Conservation (phyloP, 306 rosid genomes). For the Astragalus membranaceus region DNA sequence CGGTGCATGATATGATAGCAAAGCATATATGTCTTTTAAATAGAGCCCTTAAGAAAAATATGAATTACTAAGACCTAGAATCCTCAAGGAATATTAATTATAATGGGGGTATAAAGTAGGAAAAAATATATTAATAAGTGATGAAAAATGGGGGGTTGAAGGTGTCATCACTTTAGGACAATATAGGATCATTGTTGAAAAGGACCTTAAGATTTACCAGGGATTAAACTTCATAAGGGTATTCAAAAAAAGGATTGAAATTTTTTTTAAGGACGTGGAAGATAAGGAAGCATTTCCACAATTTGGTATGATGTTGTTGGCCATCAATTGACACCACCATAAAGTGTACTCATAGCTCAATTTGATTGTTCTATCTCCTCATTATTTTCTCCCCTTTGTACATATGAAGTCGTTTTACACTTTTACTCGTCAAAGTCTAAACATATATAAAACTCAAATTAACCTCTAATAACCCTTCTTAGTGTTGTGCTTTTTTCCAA, state of each 20-base stretch:
- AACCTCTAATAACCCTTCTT: neutral
- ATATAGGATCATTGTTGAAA: conserved; percentile 41
- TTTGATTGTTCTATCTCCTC: conserved; percentile 15
- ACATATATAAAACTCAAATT: conserved; percentile 3
- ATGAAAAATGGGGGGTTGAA: conserved; percentile 17
- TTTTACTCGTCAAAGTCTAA: neutral
- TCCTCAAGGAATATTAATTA: neutral
- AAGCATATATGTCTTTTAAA: conserved; percentile 23
- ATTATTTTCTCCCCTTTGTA: neutral
- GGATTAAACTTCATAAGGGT: conserved; percentile 7
- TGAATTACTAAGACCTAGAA: neutral
- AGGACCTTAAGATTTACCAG: conserved; percentile 5
- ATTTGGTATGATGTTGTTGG: conserved; percentile 64
- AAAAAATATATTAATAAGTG: conserved; percentile 6
- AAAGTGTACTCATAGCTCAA: conserved; percentile 50
- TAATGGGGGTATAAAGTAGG: conserved; percentile 7
- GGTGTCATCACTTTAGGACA: conserved; percentile 44
- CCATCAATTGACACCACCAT: conserved; percentile 53
- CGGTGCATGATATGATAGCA: conserved; percentile 21
- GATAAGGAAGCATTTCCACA: conserved; percentile 51
- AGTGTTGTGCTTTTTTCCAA: neutral
- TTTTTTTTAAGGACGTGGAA: conserved; percentile 17
- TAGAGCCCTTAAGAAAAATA: neutral
- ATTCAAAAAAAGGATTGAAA: conserved; percentile 24
- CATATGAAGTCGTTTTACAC: neutral